Base-by-base conservation (phyloP, 23 red algal genomes). In the Gracilaria vermiculophylla region DNA sequence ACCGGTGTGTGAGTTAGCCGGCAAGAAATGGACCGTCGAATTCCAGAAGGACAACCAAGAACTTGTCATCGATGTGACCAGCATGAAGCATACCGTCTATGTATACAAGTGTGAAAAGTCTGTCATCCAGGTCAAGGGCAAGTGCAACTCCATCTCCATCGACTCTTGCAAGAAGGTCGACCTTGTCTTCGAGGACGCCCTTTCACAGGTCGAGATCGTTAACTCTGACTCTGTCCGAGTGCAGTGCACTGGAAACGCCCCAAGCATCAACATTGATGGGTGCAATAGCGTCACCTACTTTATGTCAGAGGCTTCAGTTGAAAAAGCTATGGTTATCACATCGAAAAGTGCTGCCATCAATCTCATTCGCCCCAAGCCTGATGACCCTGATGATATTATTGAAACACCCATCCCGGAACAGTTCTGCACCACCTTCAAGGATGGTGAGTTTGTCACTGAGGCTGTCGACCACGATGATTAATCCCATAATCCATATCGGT, bases 71-170 rank as follows among this genome's bases (percentile, higher is more conserved):
- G 77, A 97, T 40, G 89, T 93, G 13, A 47, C 78, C 45, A 81
- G 74, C 79, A 97, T 93, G 72, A 97, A 93, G 79, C 89, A 97
- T 42, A 86, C 94, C 23, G 94, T 97, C n/a, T 97, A 97, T 76
- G 85, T 97, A n/a, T 97, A 97, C 71, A 67, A 78, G 56, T 97
- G 94, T 79, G 78, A 93, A 20, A 92, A 97, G 80, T 85, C 71
- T 27, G 65, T 86, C 32, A 77, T 97, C 16, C 83, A 93, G 62
- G 70, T 97, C 57, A 97, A 88, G 77, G 87, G 88, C 37, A 97
- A 97, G 35, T 71, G 69, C 32, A 97, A 97, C 72, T 92, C 86
- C 34, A 97, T 97, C 57, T 85, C 86, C 36, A 92, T 97, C 34
- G 94, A 97, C 69, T 78, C 58, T 40, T 97, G 94, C 75, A 92